A percentile compares a stretch with the other conserved stretches of the same genome.
These are phyloP conservation scores for Termitomyces sp. DNA, from an alignment of 768 basidiomycete genomes.

Conservation along the genomic window DNA sequence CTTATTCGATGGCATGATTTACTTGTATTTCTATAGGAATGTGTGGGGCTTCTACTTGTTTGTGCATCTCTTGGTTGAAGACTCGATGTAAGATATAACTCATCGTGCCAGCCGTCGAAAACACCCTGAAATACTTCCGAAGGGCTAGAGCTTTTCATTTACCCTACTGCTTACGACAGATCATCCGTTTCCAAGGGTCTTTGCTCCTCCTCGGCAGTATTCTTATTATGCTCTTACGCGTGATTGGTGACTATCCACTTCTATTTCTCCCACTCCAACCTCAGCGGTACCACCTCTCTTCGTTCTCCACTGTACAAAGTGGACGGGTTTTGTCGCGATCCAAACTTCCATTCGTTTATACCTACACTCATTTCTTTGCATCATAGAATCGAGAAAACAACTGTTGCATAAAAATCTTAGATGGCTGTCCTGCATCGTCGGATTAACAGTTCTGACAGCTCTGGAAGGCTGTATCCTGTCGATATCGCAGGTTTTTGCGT, in stretches of 20 bases:
- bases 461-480: constrained; percentile 25
- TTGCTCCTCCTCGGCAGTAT: background rate
- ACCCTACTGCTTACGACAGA: background rate
- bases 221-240: background rate
- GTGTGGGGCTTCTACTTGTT: background rate
- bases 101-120: background rate
- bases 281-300: background rate
- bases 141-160: constrained; percentile 1
- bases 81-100: background rate
- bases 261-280: background rate
- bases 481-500: constrained; percentile 54
- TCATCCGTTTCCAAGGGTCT: constrained; percentile 1
- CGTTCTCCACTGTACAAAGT: background rate
- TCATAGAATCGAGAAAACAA: background rate
- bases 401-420: background rate
- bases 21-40: constrained; percentile 1
- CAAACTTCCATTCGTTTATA: constrained; percentile 10
- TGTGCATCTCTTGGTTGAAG: background rate
- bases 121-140: background rate
- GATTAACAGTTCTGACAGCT: constrained; percentile 9
- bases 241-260: background rate
- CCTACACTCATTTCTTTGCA: constrained; percentile 3
- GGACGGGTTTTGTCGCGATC: background rate
- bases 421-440: constrained; percentile 22
- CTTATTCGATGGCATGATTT: background rate